Evolutionary conservation across 805 yeast genomes (phyloP), one percentile per base, ranked within the genome.

Genomic region (Scheffersomyces stipitis): DNA sequence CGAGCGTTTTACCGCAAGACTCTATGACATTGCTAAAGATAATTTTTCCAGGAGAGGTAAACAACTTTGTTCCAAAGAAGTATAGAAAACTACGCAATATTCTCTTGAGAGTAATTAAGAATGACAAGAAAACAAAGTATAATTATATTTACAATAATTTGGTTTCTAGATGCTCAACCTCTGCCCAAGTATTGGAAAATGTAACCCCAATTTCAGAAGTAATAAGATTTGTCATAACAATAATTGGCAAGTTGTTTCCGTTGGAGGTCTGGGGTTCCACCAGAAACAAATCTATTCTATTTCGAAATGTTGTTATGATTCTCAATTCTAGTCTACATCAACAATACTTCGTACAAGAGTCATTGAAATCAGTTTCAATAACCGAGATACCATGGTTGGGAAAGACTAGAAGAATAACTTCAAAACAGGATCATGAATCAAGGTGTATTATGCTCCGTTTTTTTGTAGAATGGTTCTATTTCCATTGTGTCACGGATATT

Each of bases 381-480:
- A 64, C 60, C 4, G 74, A 73, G 0, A 68, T 86, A 2, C 22
- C 37, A 0, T 86, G 95, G 95, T 47, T 83, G 1, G 73, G 75
- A 0, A 62, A 62, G 15, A 22, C 54, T 1, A 30, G 15, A 12
- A 49, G 18, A 17, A 35, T 33, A 15, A 51, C 52, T 8, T 71
- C 71, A n/a, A 60, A 58, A 16, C 70, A 68, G 10, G 84, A 78
- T 33, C 62, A 58, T 20, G 33, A 44, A 1, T 56, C 60, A 40
- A 64, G 81, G 3, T 55, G 51, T 31, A 13, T 37, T 0, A 46
- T 75, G 13, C 53, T 80, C 9, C 37, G 46, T 2, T 44, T 51
- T 2, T 78, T 86, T 33, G 18, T 84, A 1, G 32, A 34, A 1
- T 90, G 96, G 96, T 33, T 83, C 2, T 74, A 83, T 28, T 43